Evolutionary conservation across 2,329 filamentous ascomycete species (phyloP).

Genomic region (Chrysoporthe austroafricana): DNA sequence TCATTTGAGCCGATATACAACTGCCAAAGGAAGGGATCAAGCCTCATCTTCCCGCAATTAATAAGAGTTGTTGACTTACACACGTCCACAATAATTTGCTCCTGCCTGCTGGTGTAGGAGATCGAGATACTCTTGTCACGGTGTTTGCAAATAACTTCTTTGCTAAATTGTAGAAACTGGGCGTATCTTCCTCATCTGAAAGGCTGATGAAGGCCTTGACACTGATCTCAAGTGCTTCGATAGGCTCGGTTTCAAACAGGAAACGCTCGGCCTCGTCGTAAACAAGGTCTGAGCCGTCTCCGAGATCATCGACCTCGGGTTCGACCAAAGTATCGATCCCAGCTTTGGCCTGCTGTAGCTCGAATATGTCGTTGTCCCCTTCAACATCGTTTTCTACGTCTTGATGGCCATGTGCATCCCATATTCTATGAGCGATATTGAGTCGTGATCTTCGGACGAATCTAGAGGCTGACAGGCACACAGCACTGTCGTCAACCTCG

Average conservation of each 20-base stretch:
- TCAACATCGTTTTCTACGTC: neutral
- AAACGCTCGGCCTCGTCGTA: conserved; percentile 14
- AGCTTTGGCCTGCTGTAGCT: neutral
- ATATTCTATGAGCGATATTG: conserved; percentile 8
- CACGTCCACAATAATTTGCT: conserved; percentile 17
- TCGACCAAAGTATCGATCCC: neutral
- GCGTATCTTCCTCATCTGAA: neutral
- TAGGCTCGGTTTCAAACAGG: conserved; percentile 18
- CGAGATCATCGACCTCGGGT: neutral
- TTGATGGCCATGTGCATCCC: conserved; percentile 10
- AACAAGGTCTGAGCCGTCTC: neutral
- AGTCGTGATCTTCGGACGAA: conserved; percentile 3
- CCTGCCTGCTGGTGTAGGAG: neutral
- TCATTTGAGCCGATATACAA: too few relatives aligned
- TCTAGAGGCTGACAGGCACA: conserved; percentile 1
- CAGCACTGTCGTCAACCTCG: neutral
- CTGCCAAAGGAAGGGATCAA: too few relatives aligned
- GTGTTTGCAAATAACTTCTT: conserved; percentile 7
- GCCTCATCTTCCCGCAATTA: too few relatives aligned
- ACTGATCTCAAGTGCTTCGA: neutral
- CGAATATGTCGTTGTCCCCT: neutral
- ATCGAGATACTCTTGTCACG: neutral
- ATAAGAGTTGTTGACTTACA: conserved; percentile 1
- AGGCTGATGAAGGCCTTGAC: conserved; percentile 2
- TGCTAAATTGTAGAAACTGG: neutral